These are phyloP conservation scores for Knoxia roxburghii DNA, from an alignment of 257 asterid species.

Conservation along the genomic window DNA sequence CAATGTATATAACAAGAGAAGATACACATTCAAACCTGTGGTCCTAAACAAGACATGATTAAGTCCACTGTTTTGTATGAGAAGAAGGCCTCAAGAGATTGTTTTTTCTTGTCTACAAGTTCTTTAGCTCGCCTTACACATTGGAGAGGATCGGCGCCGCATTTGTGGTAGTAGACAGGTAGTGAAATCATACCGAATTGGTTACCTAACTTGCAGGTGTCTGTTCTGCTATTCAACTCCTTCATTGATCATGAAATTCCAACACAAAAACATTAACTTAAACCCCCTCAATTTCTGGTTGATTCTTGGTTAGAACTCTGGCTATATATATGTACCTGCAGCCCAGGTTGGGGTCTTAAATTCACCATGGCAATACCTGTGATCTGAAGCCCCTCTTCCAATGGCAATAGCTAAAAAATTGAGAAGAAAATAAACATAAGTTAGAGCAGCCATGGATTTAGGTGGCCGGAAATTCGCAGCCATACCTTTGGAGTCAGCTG, in stretches of 20 bases:
- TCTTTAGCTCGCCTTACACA: conserved; percentile 52
- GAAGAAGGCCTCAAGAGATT: conserved; percentile 56
- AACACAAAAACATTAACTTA: too few relatives aligned
- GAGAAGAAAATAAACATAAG: too few relatives aligned
- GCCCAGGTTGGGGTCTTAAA: conserved; percentile 52
- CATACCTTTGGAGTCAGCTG: conserved; percentile 43
- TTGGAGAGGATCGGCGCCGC: conserved; percentile 42
- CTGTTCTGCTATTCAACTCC: conserved; percentile 30
- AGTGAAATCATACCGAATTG: conserved; percentile 61
- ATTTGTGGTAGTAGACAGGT: conserved; percentile 45
- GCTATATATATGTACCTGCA: conserved; percentile 38
- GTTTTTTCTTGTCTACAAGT: conserved; percentile 71
- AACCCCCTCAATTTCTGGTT: too few relatives aligned
- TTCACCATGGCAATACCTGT: conserved; percentile 81
- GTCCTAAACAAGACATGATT: conserved; percentile 34
- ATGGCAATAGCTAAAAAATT: not conserved
- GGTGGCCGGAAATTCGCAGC: not conserved
- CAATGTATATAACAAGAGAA: too few relatives aligned
- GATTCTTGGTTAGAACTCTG: too few relatives aligned
- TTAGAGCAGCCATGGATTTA: too few relatives aligned
- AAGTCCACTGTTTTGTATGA: conserved; percentile 44
- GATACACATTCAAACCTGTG: conserved; percentile 46
- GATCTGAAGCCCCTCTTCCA: conserved; percentile 46
- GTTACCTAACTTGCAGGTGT: conserved; percentile 52
- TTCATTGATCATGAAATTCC: too few relatives aligned